Evolutionary conservation across 108 stramenopile species (phyloP).

Genomic region (Cafeteria roenbergensis): DNA sequence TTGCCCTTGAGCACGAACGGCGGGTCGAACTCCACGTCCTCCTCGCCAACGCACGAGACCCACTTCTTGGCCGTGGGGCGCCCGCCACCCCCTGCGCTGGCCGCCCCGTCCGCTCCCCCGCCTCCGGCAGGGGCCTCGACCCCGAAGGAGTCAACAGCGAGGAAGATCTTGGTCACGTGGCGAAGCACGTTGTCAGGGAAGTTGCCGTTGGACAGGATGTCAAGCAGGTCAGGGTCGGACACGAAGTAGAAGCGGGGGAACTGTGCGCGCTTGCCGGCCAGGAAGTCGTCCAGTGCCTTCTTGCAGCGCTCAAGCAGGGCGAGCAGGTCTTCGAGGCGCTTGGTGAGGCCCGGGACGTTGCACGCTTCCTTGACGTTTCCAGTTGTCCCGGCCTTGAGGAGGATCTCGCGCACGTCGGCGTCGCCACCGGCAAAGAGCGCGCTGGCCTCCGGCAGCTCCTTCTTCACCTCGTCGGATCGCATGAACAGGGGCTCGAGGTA

Average conservation of each 20-base stretch:
- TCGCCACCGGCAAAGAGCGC: conserved; percentile 57
- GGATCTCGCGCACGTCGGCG: conserved; percentile 40
- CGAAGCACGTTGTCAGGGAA: conserved; percentile 51
- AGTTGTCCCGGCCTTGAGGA: conserved; percentile 43
- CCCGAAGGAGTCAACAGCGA: conserved; percentile 42
- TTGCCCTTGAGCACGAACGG: conserved; percentile 58
- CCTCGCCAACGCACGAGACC: conserved; percentile 51
- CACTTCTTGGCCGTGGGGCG: conserved; percentile 45
- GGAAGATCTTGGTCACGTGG: conserved; percentile 62
- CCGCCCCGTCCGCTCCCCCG: not conserved
- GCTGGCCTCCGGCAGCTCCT: conserved; percentile 62
- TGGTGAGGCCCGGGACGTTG: conserved; percentile 47
- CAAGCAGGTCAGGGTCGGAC: conserved; percentile 57
- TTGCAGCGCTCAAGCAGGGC: conserved; percentile 61
- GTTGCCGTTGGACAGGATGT: conserved; percentile 63
- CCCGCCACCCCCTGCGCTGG: too few relatives aligned
- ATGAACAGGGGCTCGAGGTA: conserved; percentile 71
- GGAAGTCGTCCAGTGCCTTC: conserved; percentile 60
- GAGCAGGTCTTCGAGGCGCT: conserved; percentile 44
- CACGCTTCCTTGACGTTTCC: conserved; percentile 52
- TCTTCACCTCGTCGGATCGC: conserved; percentile 60
- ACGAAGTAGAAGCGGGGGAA: conserved; percentile 70
- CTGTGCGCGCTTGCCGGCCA: conserved; percentile 57
- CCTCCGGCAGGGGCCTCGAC: conserved; percentile 18
- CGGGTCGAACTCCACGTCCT: conserved; percentile 54